Percentiles rank a stretch among this genome's conserved stretches.
Evolutionary conservation across 139 green algal species (phyloP).

Genomic region (Parachlorella kessleri): DNA sequence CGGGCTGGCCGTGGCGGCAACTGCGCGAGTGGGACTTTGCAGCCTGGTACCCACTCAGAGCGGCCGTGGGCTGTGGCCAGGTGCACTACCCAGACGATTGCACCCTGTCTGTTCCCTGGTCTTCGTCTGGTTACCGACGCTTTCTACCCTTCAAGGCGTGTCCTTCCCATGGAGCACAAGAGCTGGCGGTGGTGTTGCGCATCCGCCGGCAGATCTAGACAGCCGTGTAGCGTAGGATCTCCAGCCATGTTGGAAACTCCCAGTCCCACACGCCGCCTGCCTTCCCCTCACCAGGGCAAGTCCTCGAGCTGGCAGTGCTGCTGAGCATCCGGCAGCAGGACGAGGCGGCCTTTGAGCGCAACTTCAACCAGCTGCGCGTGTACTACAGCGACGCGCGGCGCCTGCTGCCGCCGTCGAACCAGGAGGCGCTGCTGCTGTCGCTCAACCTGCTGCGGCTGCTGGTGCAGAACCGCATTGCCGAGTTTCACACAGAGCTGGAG

Average conservation of each 20-base stretch:
- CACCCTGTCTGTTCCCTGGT: no score
- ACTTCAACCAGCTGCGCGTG: constrained; percentile 85
- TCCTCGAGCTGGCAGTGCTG: constrained; percentile 88
- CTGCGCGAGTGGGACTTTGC: not conserved
- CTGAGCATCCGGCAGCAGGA: constrained; percentile 77
- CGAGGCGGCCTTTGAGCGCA: constrained; percentile 87
- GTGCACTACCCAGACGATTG: no score
- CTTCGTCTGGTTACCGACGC: no score
- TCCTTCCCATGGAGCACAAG: no score
- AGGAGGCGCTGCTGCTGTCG: constrained; percentile 73
- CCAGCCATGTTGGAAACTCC: no score
- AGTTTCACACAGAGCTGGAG: constrained; percentile 98
- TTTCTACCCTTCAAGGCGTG: no score
- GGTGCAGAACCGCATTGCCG: constrained; percentile 94
- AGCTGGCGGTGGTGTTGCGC: no score
- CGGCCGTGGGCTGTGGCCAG: no score
- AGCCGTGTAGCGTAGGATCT: no score
- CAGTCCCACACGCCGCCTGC: not conserved
- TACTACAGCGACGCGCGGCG: constrained; percentile 82
- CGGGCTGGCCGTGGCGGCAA: not conserved
- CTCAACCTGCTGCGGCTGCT: constrained; percentile 94
- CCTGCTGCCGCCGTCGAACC: constrained; percentile 44
- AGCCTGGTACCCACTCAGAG: not conserved
- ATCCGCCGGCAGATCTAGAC: no score
- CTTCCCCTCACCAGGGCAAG: constrained; percentile 62